Evolutionary conservation across 73 alveolate species (phyloP).

Genomic region (Stentor roeselii): DNA sequence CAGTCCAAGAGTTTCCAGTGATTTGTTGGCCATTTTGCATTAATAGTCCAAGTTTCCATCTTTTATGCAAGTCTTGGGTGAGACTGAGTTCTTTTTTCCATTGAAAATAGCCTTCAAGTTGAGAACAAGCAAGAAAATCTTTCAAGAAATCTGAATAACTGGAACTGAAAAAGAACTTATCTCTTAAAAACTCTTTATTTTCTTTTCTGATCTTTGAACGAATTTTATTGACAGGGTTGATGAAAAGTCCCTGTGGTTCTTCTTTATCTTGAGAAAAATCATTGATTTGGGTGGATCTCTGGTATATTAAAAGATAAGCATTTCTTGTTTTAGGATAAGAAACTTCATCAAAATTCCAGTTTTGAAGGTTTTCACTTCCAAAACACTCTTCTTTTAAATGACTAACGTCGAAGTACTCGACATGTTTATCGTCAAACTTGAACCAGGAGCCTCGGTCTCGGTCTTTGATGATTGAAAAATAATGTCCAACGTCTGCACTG

Average conservation of each 20-base stretch:
- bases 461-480: slow-evolving; percentile 26
- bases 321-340: slow-evolving; percentile 52
- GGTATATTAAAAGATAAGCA: slow-evolving; percentile 94
- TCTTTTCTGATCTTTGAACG: not conserved
- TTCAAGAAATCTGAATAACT: not conserved
- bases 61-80: not conserved
- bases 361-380: slow-evolving; percentile 55
- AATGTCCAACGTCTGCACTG: slow-evolving; percentile 41
- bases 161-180: not conserved
- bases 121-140: not conserved
- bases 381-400: slow-evolving; percentile 94
- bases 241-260: not conserved
- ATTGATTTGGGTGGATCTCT: slow-evolving; percentile 57
- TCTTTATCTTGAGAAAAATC: not conserved
- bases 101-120: no score
- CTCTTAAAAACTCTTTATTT: not conserved
- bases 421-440: slow-evolving; percentile 24
- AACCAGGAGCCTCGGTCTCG: slow-evolving; percentile 28
- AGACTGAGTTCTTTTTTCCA: not conserved
- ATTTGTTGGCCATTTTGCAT: not conserved
- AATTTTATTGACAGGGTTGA: not conserved
- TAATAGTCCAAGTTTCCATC: not conserved
- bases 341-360: slow-evolving; percentile 38
- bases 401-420: slow-evolving; percentile 70
- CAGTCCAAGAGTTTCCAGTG: not conserved